Evolutionary conservation across 306 rosid species (phyloP).

Genomic region (Cicer cuneatum): DNA sequence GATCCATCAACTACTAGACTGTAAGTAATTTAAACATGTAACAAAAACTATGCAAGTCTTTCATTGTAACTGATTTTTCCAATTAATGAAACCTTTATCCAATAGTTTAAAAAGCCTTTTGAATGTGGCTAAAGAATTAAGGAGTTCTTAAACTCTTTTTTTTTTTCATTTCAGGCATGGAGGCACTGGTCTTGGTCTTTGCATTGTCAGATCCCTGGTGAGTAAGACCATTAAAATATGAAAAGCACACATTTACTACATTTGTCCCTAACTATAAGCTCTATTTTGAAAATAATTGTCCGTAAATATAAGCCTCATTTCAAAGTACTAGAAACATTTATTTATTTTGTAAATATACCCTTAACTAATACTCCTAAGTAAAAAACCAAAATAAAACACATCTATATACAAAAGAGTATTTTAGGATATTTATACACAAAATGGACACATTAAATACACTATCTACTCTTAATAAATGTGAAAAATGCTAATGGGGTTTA

Average conservation of each 20-base stretch:
- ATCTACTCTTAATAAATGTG: too few species aligned
- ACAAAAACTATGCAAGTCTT: background rate
- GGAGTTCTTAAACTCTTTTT: conserved; percentile 22
- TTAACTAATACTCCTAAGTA: too few species aligned
- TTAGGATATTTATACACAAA: too few species aligned
- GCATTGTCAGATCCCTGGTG: conserved; percentile 93
- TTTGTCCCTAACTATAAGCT: too few species aligned
- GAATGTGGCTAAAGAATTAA: conserved; percentile 30
- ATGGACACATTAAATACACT: too few species aligned
- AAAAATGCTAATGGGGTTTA: too few species aligned
- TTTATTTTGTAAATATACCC: too few species aligned
- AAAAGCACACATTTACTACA: background rate
- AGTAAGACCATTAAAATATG: conserved; percentile 47
- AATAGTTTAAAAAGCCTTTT: conserved; percentile 18
- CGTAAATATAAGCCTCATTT: too few species aligned
- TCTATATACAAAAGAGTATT: too few species aligned
- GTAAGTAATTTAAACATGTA: conserved; percentile 57
- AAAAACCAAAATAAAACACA: too few species aligned
- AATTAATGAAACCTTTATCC: conserved; percentile 20
- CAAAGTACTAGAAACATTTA: too few species aligned
- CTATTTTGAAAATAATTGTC: too few species aligned
- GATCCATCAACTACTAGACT: conserved; percentile 97
- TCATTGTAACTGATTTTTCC: conserved; percentile 11
- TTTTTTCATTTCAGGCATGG: conserved; percentile 74
- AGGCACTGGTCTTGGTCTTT: conserved; percentile 99